Evolutionary conservation across 1,284 basidiomycete genomes (phyloP).

Genomic region (Stygiomarasmius scandens): DNA sequence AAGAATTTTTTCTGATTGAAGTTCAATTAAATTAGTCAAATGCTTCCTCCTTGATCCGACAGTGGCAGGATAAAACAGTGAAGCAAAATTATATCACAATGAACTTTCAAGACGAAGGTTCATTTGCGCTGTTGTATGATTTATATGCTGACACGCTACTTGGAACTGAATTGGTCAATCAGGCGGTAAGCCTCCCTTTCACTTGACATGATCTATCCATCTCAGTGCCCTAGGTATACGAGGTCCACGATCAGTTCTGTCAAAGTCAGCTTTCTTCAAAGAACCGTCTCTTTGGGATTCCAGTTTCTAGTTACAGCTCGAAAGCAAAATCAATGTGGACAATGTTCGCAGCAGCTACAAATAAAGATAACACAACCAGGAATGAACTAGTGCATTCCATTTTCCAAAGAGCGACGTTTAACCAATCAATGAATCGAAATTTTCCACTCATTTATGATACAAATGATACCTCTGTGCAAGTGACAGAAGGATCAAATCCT

Average conservation of each 20-base stretch:
- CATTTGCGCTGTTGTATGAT: slow-evolving; percentile 12
- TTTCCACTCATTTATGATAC: slow-evolving; percentile 6
- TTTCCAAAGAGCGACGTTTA: neutral
- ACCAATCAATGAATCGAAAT: neutral
- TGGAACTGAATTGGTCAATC: slow-evolving; percentile 5
- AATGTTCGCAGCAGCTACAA: slow-evolving; percentile 13
- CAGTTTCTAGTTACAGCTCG: neutral
- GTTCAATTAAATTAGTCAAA: slow-evolving; percentile 9
- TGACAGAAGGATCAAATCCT: slow-evolving; percentile 1
- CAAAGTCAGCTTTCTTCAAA: neutral
- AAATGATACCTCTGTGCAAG: neutral
- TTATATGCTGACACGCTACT: slow-evolving; percentile 15
- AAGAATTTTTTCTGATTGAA: neutral
- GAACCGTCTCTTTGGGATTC: slow-evolving; percentile 8
- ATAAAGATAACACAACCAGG: neutral
- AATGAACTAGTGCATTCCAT: neutral
- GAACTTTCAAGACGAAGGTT: too few species aligned
- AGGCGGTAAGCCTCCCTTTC: neutral
- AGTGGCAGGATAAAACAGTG: slow-evolving; percentile 1
- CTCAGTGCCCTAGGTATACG: slow-evolving; percentile 1
- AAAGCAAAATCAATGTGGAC: slow-evolving; percentile 12
- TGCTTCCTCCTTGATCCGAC: slow-evolving; percentile 1
- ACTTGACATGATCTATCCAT: neutral
- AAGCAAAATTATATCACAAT: too few species aligned
- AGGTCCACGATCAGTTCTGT: neutral